phyloP scores from a whole-genome alignment of 345 rosid species.

The Citrus inodora region DNA sequence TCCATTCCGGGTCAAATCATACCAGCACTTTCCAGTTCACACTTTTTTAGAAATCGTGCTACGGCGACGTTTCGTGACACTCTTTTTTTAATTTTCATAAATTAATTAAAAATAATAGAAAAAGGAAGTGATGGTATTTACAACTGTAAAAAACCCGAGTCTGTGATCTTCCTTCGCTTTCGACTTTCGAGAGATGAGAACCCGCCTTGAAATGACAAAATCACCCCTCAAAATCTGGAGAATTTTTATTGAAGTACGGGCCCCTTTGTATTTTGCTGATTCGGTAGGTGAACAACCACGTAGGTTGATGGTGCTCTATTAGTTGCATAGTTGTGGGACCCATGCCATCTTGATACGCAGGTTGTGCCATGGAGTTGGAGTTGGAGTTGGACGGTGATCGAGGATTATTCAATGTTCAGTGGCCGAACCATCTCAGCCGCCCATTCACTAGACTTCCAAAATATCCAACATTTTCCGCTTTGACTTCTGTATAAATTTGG shows the following conservation, averaged over 20 bases:
- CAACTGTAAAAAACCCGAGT: background rate
- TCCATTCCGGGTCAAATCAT: background rate
- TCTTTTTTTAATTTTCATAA: background rate
- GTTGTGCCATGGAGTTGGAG: background rate
- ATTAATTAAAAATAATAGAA: background rate
- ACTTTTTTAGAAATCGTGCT: background rate
- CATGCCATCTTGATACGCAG: background rate
- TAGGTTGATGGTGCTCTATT: background rate
- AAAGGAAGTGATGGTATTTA: background rate
- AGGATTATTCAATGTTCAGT: background rate
- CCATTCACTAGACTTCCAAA: background rate
- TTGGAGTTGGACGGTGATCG: background rate
- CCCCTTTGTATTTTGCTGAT: background rate
- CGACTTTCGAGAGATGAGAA: background rate
- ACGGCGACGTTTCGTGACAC: background rate
- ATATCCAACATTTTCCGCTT: background rate
- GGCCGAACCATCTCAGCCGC: slow-evolving; percentile 2
- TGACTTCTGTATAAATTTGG: background rate
- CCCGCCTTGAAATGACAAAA: slow-evolving; percentile 13
- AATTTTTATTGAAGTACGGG: background rate
- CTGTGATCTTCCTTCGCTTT: background rate
- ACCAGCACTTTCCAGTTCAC: no score
- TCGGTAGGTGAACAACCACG: slow-evolving; percentile 15
- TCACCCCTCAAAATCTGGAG: background rate
- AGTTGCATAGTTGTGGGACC: background rate